phyloP scores from a whole-genome alignment of 2,329 filamentous ascomycete genomes.

The Dothistroma septosporum region DNA sequence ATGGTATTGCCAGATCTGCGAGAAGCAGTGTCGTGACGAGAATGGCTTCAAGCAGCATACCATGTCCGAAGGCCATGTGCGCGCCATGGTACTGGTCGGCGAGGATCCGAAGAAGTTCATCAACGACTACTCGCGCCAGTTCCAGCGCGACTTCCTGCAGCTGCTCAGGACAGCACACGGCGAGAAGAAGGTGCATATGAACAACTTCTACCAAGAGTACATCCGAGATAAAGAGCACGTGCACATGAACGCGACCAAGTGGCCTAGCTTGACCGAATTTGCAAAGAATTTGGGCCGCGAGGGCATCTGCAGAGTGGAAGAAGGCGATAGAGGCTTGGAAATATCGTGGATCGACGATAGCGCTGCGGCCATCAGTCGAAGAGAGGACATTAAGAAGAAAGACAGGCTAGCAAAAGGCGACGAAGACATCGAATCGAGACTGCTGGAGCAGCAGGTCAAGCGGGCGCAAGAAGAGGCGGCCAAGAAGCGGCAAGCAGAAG shows the following conservation, averaged over 20 bases:
- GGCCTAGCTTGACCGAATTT: constrained; percentile 84
- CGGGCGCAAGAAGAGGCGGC: constrained; percentile 64
- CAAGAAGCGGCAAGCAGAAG: constrained; percentile 49
- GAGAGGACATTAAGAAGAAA: constrained; percentile 76
- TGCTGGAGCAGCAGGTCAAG: constrained; percentile 79
- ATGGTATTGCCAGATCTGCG: constrained; percentile 85
- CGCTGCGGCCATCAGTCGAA: constrained; percentile 73
- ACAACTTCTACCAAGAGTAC: constrained; percentile 93
- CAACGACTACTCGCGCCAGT: constrained; percentile 75
- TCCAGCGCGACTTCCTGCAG: constrained; percentile 72
- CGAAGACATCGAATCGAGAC: constrained; percentile 78
- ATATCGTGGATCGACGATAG: constrained; percentile 90
- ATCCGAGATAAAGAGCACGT: constrained; percentile 83
- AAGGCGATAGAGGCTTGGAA: constrained; percentile 79
- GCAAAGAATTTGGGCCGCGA: constrained; percentile 81
- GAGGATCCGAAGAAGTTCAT: constrained; percentile 83
- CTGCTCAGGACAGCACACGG: constrained; percentile 79
- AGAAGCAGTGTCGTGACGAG: constrained; percentile 72
- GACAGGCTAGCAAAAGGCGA: constrained; percentile 86
- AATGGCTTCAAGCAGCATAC: constrained; percentile 85
- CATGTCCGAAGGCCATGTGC: constrained; percentile 77
- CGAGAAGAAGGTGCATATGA: constrained; percentile 83
- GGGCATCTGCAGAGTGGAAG: constrained; percentile 84
- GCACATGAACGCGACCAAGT: constrained; percentile 91
- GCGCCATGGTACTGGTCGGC: constrained; percentile 83